Percentiles rank a stretch among this genome's conserved stretches.
phyloP scores from a whole-genome alignment of 2,329 filamentous ascomycete genomes.

The Fusarium zealandicum region DNA sequence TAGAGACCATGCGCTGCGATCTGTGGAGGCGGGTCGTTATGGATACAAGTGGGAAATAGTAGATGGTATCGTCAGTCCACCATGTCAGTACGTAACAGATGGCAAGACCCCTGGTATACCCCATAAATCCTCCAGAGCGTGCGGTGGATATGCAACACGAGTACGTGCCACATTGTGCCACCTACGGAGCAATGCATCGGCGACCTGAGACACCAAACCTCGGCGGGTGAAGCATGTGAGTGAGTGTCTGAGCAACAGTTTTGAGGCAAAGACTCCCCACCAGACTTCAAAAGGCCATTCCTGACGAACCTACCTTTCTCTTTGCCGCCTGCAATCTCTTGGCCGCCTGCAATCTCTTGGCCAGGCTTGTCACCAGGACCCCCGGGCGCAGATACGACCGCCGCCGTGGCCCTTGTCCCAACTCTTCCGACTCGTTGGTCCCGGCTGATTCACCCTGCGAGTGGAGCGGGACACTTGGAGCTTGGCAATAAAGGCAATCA shows the following conservation, averaged over 20 bases:
- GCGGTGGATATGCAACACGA: background rate
- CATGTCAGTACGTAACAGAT: too few species aligned
- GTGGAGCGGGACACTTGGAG: conserved; percentile 5
- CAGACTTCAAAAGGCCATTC: conserved; percentile 15
- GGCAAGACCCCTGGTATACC: too few species aligned
- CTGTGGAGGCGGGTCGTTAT: conserved; percentile 12
- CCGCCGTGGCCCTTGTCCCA: background rate
- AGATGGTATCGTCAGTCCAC: background rate
- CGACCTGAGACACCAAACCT: background rate
- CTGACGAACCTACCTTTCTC: background rate
- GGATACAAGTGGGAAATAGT: conserved; percentile 11
- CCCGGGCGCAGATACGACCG: background rate
- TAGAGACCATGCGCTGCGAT: conserved; percentile 3
- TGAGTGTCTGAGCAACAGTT: background rate
- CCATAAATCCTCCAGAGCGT: background rate
- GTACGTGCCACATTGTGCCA: background rate
- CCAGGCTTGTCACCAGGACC: background rate
- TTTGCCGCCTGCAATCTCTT: background rate
- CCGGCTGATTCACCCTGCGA: background rate
- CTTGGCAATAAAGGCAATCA: conserved; percentile 22
- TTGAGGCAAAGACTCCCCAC: background rate
- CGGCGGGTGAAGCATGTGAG: background rate
- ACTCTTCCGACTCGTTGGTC: background rate
- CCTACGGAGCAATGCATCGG: background rate
- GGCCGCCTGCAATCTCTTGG: background rate